A percentile compares a stretch with the other conserved stretches of the same genome.
Evolutionary conservation across 2,329 filamentous ascomycete species (phyloP).

Genomic region (Pyrenophora teres): DNA sequence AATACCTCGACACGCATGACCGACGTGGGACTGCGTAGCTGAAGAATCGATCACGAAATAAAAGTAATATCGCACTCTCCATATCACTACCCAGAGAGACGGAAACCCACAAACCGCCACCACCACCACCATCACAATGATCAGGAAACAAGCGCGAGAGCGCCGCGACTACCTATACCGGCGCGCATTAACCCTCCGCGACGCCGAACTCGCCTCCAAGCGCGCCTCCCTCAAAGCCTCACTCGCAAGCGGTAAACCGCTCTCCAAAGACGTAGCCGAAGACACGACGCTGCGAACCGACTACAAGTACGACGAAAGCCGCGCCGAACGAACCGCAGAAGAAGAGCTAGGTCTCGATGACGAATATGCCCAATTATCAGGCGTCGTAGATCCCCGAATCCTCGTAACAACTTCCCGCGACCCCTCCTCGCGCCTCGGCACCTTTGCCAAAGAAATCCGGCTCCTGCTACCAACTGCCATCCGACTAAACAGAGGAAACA

Average conservation of each 20-base stretch:
- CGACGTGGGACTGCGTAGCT: not conserved
- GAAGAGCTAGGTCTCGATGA: slow-evolving; percentile 79
- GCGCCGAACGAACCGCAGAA: slow-evolving; percentile 67
- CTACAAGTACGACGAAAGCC: slow-evolving; percentile 90
- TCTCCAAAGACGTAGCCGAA: slow-evolving; percentile 81
- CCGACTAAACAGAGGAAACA: slow-evolving; percentile 86
- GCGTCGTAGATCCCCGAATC: slow-evolving; percentile 84
- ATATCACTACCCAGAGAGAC: not conserved
- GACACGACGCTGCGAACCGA: slow-evolving; percentile 84
- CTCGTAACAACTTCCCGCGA: slow-evolving; percentile 84
- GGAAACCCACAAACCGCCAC: not conserved
- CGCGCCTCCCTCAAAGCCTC: slow-evolving; percentile 84
- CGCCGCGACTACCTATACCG: slow-evolving; percentile 81
- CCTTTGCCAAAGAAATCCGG: slow-evolving; percentile 91
- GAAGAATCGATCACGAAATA: too few species aligned
- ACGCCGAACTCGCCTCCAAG: slow-evolving; percentile 92
- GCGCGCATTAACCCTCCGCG: slow-evolving; percentile 73
- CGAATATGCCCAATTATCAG: slow-evolving; percentile 89
- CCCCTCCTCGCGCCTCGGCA: slow-evolving; percentile 63
- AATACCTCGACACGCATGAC: not conserved
- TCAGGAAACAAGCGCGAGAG: slow-evolving; percentile 68
- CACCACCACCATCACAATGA: slow-evolving; percentile 22
- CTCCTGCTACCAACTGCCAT: slow-evolving; percentile 83
- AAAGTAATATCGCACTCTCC: not conserved
- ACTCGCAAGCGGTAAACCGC: slow-evolving; percentile 83